Conservation (phyloP, 306 rosid species). For the Calophaca sinica region DNA sequence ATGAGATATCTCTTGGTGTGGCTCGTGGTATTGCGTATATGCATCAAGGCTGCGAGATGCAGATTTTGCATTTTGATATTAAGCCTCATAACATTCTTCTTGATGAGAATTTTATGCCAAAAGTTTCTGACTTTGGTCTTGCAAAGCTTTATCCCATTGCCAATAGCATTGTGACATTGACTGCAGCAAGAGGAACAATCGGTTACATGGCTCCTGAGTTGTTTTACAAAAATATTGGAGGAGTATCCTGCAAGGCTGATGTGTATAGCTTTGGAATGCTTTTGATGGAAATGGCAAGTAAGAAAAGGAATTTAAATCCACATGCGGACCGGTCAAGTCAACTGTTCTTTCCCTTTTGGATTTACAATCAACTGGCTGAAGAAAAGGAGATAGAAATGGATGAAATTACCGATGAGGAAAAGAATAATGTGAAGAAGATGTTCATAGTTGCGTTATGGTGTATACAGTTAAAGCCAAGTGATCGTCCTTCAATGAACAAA, state of each 20-base stretch:
- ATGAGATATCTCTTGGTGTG: constrained; percentile 39
- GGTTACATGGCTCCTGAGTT: constrained; percentile 27
- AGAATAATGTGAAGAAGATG: constrained; percentile 29
- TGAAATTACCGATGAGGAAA: not conserved
- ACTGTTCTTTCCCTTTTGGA: constrained; percentile 28
- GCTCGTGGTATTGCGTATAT: constrained; percentile 38
- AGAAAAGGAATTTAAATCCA: not conserved
- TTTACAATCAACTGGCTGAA: constrained; percentile 10
- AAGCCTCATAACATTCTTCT: constrained; percentile 22
- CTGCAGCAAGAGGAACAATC: constrained; percentile 23
- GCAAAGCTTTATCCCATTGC: constrained; percentile 10
- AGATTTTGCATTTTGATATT: constrained; percentile 20
- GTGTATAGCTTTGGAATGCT: constrained; percentile 30
- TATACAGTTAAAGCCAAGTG: constrained; percentile 34
- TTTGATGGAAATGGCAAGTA: not conserved
- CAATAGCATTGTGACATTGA: not conserved
- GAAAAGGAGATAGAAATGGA: not conserved
- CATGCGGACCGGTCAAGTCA: constrained; percentile 9
- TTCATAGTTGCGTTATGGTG: constrained; percentile 40
- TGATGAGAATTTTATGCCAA: not conserved
- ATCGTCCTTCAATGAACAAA: constrained; percentile 41
- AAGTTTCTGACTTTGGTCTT: constrained; percentile 16
- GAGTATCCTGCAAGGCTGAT: not conserved
- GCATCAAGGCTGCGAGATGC: constrained; percentile 20
- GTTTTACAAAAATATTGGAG: not conserved